phyloP scores from a whole-genome alignment of 495 filamentous ascomycete species.

The Geopyxis carbonaria region DNA sequence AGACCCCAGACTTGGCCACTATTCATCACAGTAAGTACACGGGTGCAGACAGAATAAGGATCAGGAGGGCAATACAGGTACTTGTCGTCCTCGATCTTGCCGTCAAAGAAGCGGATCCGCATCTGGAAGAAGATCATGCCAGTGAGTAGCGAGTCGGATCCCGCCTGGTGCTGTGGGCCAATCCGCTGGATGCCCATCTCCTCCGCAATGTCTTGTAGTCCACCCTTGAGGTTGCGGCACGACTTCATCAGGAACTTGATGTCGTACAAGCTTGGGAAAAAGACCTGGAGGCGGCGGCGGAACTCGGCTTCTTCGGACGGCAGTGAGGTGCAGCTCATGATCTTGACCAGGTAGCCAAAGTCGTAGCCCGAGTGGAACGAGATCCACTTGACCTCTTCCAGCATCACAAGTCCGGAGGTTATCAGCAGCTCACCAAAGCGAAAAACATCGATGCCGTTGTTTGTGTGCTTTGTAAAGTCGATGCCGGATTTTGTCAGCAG shows the following conservation, averaged over 20 bases:
- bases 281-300: conserved; percentile 64
- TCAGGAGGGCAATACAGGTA: conserved; percentile 15
- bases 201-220: conserved; percentile 84
- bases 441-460: conserved; percentile 76
- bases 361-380: conserved; percentile 99
- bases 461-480: conserved; percentile 65
- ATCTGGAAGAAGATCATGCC: conserved; percentile 86
- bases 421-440: conserved; percentile 80
- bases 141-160: conserved; percentile 78
- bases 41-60: background rate
- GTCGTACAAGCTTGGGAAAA: conserved; percentile 85
- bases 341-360: conserved; percentile 90
- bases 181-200: conserved; percentile 74
- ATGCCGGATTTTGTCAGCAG: conserved; percentile 73
- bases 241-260: conserved; percentile 91
- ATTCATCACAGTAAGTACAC: background rate
- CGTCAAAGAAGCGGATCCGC: conserved; percentile 69
- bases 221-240: conserved; percentile 42
- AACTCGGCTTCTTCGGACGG: conserved; percentile 80
- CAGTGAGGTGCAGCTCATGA: conserved; percentile 60
- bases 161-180: conserved; percentile 75
- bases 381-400: conserved; percentile 81
- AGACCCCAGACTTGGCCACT: conserved; percentile 26
- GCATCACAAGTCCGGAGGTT: conserved; percentile 76
- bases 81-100: conserved; percentile 46